Conservation (phyloP, 2,329 filamentous ascomycete species). For the Aaosphaeria pasadenensis region DNA sequence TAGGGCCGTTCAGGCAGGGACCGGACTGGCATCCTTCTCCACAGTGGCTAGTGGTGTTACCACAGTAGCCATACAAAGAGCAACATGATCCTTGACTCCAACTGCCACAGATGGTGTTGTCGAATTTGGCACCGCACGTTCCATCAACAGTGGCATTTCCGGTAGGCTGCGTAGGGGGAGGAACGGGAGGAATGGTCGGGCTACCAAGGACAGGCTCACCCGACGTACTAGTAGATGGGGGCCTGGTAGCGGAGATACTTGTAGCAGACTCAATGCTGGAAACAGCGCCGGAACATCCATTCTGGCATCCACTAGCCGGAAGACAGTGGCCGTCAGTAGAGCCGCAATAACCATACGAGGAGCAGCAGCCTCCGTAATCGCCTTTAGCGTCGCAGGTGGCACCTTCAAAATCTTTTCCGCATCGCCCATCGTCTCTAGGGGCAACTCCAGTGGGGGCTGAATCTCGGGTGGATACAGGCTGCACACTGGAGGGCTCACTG, state of each 20-base stretch:
- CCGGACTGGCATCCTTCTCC: constrained; percentile 56
- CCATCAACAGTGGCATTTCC: constrained; percentile 48
- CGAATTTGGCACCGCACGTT: constrained; percentile 51
- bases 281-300: constrained; percentile 30
- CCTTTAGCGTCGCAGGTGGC: constrained; percentile 41
- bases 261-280: constrained; percentile 6
- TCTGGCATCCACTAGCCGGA: constrained; percentile 38
- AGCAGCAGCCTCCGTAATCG: constrained; percentile 24
- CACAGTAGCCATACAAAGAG: constrained; percentile 58
- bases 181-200: constrained; percentile 16
- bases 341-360: constrained; percentile 32
- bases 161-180: constrained; percentile 17
- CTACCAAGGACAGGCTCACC: constrained; percentile 38
- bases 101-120: constrained; percentile 50
- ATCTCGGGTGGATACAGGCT: constrained; percentile 5
- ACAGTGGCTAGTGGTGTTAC: constrained; percentile 50
- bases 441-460: constrained; percentile 6
- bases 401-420: constrained; percentile 39
- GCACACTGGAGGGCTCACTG: constrained; percentile 3
- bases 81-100: constrained; percentile 55
- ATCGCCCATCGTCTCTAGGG: constrained; percentile 37
- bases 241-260: constrained; percentile 18
- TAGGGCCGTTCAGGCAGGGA: constrained; percentile 44
- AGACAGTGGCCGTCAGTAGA: constrained; percentile 37
- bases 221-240: constrained; percentile 30